These are phyloP conservation scores for Lactarius hatsudake DNA, from an alignment of 768 basidiomycete species.

Conservation along the genomic window DNA sequence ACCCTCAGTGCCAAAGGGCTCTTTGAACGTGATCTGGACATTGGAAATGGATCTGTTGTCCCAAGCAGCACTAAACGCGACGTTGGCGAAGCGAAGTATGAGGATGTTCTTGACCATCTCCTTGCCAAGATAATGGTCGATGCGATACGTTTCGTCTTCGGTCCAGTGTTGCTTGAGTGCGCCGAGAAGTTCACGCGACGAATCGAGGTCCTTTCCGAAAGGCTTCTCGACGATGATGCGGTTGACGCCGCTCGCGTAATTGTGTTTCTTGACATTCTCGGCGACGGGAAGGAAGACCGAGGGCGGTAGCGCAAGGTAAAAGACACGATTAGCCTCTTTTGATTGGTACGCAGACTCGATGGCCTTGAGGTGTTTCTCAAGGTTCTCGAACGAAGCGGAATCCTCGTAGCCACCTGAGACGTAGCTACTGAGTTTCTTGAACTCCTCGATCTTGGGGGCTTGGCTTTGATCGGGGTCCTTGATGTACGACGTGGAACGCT, in stretches of 20 bases:
- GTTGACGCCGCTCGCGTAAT: slow-evolving; percentile 76
- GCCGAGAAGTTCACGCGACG: slow-evolving; percentile 72
- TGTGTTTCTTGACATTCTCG: slow-evolving; percentile 75
- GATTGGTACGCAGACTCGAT: slow-evolving; percentile 71
- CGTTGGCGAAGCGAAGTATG: slow-evolving; percentile 92
- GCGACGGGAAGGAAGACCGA: slow-evolving; percentile 92
- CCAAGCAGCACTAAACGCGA: slow-evolving; percentile 85
- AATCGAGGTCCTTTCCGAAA: slow-evolving; percentile 92
- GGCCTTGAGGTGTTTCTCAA: slow-evolving; percentile 72
- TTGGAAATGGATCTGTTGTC: slow-evolving; percentile 96
- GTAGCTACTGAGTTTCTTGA: slow-evolving; percentile 80
- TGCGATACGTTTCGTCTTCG: slow-evolving; percentile 98
- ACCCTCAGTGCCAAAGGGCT: slow-evolving; percentile 99
- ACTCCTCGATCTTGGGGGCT: slow-evolving; percentile 68
- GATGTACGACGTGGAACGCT: slow-evolving; percentile 81
- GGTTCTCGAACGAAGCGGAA: slow-evolving; percentile 67
- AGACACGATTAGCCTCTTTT: slow-evolving; percentile 75
- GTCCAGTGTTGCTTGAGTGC: slow-evolving; percentile 85
- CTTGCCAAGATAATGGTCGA: slow-evolving; percentile 99
- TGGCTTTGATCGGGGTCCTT: slow-evolving; percentile 68
- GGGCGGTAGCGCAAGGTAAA: slow-evolving; percentile 98
- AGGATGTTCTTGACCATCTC: slow-evolving; percentile 99
- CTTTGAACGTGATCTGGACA: slow-evolving; percentile 99
- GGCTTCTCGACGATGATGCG: slow-evolving; percentile 98
- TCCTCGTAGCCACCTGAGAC: slow-evolving; percentile 89